Base-by-base conservation (phyloP, 2,329 filamentous ascomycete genomes). In the Trichoderma sp. region DNA sequence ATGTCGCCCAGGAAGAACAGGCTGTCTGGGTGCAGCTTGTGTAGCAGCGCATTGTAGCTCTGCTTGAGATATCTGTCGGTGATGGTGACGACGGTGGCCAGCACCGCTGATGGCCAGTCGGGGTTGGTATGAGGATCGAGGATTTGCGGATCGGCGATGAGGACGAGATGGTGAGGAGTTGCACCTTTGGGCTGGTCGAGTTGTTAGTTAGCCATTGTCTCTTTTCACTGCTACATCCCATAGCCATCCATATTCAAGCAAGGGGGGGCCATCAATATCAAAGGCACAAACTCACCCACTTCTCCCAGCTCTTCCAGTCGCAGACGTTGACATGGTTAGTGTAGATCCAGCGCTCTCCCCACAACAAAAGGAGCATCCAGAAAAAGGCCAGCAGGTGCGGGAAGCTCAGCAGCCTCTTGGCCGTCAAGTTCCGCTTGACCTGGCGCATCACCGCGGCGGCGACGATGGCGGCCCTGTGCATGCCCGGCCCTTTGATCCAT, bases 101-200 rank as follows among this genome's bases (percentile, higher is more conserved):
- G 86, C 20, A 90, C 78, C 30, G 87, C 85, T 86, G 88, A 89
- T 8, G 88, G 88, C 28, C 95, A 90, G 76, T 92, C 94, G 3
- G 94, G 93, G 78, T 98, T 98, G n/a, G 94, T 97, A 81, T 98
- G 93, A 69, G 94, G 93, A 81, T 98, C 95, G 78, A 96, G 94
- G 72, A 98, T 87, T 80, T 98, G 95, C 57, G 95, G 95, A 78
- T 98, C 95, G 73, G 95, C 94, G 75, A 98, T 86, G 79, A 98
- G 91, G 76, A 93, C 86, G 75, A 97, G 87, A 79, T 91, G 93
- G 80, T 98, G 95, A 32, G 96, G 96, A 39, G 87, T 89, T 65
- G 95, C 92, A 75, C 87, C 90, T 77, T 87, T 82, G 68, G 94
- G 93, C 96, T 97, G 78, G 39, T 58, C n/a, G 13, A 36, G 55